Evolutionary conservation across 1,284 basidiomycete genomes (phyloP).

Genomic region (Ceratobasidium sp.): DNA sequence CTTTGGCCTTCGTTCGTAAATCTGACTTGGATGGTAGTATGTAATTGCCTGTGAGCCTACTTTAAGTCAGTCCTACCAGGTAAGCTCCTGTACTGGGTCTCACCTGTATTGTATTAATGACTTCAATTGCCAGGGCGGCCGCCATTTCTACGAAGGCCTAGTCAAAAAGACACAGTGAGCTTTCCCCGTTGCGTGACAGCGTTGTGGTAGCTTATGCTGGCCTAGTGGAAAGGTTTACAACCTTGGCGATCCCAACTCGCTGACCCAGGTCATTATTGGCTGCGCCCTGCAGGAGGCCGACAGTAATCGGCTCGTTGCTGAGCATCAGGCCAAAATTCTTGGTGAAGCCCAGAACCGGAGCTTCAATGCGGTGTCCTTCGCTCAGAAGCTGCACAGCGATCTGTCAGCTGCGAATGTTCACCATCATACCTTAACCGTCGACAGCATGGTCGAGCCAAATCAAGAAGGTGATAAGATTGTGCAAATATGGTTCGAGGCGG

Average conservation of each 20-base stretch:
- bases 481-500: not conserved
- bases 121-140: not conserved
- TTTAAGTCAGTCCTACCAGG: slow-evolving; percentile 43
- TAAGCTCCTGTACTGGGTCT: not conserved
- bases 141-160: not conserved
- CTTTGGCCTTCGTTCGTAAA: not conserved
- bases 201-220: not conserved
- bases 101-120: not conserved
- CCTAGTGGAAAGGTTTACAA: slow-evolving; percentile 68
- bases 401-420: not conserved
- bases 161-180: not conserved
- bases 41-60: slow-evolving; percentile 11
- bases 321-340: slow-evolving; percentile 50
- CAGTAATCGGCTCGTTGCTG: slow-evolving; percentile 66
- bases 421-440: not conserved
- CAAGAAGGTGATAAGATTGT: not conserved
- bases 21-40: not conserved
- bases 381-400: slow-evolving; percentile 2
- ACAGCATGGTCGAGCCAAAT: not conserved
- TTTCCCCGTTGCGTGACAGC: not conserved
- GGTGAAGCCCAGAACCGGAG: not conserved
- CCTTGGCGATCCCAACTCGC: slow-evolving; percentile 65
- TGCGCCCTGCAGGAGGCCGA: slow-evolving; percentile 70
- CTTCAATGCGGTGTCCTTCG: not conserved
- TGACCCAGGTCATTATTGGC: slow-evolving; percentile 69